These are phyloP conservation scores for Leishmania mexicana DNA, from an alignment of 208 protist genomes.

Conservation along the genomic window DNA sequence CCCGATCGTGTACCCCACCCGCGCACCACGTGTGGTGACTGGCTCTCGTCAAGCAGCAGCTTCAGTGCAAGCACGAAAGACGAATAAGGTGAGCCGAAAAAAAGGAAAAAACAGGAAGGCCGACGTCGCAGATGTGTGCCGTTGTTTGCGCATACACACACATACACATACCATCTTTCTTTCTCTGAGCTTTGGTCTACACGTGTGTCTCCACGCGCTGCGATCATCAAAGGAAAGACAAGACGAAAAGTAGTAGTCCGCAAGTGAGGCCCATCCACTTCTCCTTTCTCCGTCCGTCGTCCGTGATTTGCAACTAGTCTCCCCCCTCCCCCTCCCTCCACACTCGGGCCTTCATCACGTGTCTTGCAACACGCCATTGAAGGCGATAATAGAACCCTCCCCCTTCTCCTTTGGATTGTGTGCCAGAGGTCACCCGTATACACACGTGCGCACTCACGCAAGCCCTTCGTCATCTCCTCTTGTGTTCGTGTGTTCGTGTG, in stretches of 20 bases:
- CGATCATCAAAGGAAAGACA: neutral
- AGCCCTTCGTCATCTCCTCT: neutral
- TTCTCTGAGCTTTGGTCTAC: neutral
- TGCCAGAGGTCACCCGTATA: neutral
- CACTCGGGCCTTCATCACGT: neutral
- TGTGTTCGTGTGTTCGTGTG: neutral
- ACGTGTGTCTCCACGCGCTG: constrained; percentile 11
- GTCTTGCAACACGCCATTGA: neutral
- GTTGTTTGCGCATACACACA: neutral
- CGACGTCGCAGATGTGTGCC: neutral
- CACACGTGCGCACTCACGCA: neutral
- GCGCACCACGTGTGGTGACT: neutral
- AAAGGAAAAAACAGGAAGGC: neutral
- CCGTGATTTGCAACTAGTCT: neutral
- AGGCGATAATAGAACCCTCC: neutral
- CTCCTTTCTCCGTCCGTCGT: neutral
- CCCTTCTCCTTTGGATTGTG: neutral
- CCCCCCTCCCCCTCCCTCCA: neutral
- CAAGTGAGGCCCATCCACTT: neutral
- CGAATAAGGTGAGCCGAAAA: no score
- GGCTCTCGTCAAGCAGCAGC: neutral
- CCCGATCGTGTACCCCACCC: neutral
- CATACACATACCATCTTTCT: neutral
- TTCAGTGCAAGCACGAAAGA: neutral
- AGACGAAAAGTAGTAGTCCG: neutral